A percentile compares a stretch with the other conserved stretches of the same genome.
These are phyloP conservation scores for Spatholobus suberectus DNA, from an alignment of 306 rosid species.

Conservation along the genomic window DNA sequence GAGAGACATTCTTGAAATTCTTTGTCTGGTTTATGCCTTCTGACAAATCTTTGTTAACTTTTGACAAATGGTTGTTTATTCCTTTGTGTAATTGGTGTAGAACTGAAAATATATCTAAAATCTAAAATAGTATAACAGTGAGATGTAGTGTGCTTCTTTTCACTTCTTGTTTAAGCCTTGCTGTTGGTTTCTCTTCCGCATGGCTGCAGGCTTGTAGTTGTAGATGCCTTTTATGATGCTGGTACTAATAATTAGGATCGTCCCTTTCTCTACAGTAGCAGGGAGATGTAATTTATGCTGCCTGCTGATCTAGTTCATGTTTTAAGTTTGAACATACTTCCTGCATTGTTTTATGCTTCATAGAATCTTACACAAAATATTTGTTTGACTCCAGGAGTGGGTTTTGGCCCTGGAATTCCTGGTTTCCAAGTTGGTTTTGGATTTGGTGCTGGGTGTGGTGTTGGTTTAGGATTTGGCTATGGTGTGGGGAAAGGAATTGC, in stretches of 20 bases:
- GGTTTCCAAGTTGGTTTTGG: constrained; percentile 85
- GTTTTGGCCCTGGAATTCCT: constrained; percentile 91
- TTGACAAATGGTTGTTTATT: constrained; percentile 1
- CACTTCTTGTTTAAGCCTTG: constrained; percentile 6
- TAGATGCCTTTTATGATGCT: background rate
- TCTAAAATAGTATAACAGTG: background rate
- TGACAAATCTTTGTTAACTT: constrained; percentile 2
- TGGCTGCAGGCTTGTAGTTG: background rate
- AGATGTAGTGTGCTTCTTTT: background rate
- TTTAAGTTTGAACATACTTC: background rate
- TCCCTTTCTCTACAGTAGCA: constrained; percentile 4
- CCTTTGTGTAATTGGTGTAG: background rate
- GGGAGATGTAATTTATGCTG: background rate
- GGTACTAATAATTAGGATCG: background rate
- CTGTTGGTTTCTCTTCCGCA: background rate
- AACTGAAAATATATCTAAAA: background rate
- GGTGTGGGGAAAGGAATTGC: constrained; percentile 90
- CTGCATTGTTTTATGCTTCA: background rate
- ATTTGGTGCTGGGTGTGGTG: constrained; percentile 90
- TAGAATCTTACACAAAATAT: constrained; percentile 3
- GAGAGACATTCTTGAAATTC: background rate
- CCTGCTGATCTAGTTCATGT: background rate
- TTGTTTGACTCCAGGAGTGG: constrained; percentile 66
- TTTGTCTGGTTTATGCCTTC: background rate
- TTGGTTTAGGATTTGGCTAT: constrained; percentile 92